A percentile compares a stretch with the other conserved stretches of the same genome.
phyloP scores from a whole-genome alignment of 768 basidiomycete genomes.

The Macrolepiota albuminosa region DNA sequence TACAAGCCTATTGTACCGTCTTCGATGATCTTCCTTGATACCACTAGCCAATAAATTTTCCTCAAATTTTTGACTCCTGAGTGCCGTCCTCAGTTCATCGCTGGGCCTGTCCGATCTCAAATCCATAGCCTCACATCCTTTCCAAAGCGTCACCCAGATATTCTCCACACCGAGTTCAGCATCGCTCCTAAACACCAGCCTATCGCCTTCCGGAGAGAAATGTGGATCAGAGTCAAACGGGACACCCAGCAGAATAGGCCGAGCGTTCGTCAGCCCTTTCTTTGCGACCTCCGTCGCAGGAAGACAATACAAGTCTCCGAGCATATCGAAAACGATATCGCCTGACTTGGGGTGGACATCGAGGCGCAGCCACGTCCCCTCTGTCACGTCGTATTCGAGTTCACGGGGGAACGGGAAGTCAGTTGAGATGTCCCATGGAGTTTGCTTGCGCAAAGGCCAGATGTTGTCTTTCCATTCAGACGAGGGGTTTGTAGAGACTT shows the following conservation, averaged over 20 bases:
- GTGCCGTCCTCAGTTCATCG: constrained; percentile 29
- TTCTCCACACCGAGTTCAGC: constrained; percentile 71
- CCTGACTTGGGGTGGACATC: constrained; percentile 69
- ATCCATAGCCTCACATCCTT: constrained; percentile 59
- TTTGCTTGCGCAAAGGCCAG: constrained; percentile 58
- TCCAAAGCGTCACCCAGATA: constrained; percentile 68
- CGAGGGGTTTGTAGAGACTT: constrained; percentile 24
- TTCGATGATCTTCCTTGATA: constrained; percentile 43
- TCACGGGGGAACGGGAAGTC: constrained; percentile 66
- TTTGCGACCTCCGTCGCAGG: constrained; percentile 33
- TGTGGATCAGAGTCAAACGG: constrained; percentile 71
- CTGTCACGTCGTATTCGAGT: constrained; percentile 62
- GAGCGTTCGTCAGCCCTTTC: constrained; percentile 33
- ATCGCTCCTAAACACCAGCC: constrained; percentile 67
- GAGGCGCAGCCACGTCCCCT: constrained; percentile 73
- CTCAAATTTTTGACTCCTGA: constrained; percentile 34
- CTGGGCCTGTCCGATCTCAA: constrained; percentile 29
- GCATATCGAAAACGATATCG: constrained; percentile 72
- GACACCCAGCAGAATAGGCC: constrained; percentile 57
- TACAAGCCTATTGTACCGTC: constrained; percentile 43
- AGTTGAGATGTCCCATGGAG: constrained; percentile 72
- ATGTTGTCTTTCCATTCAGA: constrained; percentile 45
- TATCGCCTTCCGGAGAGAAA: constrained; percentile 64
- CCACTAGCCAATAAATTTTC: constrained; percentile 45
- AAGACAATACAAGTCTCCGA: constrained; percentile 71